A percentile compares a stretch with the other conserved stretches of the same genome.
Conservation (phyloP, 2,329 filamentous ascomycete species). For the Bimuria novae-zelandiae region DNA sequence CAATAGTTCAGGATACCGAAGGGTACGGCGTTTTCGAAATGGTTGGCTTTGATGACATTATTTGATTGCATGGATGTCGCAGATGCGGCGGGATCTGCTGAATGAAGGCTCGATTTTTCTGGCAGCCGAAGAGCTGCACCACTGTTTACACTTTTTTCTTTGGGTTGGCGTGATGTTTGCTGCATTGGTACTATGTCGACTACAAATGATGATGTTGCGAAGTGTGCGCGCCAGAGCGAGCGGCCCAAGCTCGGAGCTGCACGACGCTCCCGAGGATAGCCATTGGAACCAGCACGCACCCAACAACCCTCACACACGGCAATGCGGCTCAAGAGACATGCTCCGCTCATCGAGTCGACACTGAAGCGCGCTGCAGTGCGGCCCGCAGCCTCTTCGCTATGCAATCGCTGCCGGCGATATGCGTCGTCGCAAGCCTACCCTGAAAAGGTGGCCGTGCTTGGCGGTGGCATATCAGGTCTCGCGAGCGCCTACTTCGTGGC, state of each 20-base stretch:
- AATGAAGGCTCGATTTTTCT: conserved; percentile 17
- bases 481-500: conserved; percentile 70
- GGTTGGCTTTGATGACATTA: conserved; percentile 13
- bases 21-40: conserved; percentile 20
- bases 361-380: conserved; percentile 32
- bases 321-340: conserved; percentile 46
- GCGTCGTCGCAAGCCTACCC: conserved; percentile 30
- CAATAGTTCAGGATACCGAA: conserved; percentile 21
- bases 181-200: neutral
- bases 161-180: neutral
- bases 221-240: conserved; percentile 1
- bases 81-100: conserved; percentile 9
- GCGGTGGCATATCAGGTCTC: conserved; percentile 58
- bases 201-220: neutral
- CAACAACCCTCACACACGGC: conserved; percentile 29
- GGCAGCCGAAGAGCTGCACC: conserved; percentile 22
- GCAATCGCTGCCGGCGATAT: conserved; percentile 24
- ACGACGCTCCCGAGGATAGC: no score
- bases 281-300: conserved; percentile 15
- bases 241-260: conserved; percentile 23
- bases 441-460: conserved; percentile 55
- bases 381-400: conserved; percentile 25
- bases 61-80: conserved; percentile 15
- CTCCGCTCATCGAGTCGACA: conserved; percentile 37
- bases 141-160: conserved; percentile 3